These are phyloP conservation scores for Leccinum arenicola DNA, from an alignment of 768 basidiomycete genomes.

Conservation along the genomic window DNA sequence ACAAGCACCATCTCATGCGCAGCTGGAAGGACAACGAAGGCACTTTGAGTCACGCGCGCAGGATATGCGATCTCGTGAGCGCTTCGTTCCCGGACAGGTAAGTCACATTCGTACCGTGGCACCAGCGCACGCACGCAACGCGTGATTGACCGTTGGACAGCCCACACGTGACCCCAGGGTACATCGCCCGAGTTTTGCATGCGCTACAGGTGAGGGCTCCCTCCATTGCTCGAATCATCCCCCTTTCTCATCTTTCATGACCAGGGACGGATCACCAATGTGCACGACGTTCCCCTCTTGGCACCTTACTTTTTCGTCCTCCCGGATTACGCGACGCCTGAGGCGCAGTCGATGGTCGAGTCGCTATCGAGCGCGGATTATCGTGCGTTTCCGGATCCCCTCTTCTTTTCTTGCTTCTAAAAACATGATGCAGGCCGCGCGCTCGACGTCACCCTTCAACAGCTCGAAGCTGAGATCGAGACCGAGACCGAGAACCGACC, in stretches of 20 bases:
- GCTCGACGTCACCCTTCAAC: slow-evolving; percentile 4
- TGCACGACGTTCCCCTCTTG: slow-evolving; percentile 66
- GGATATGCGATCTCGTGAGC: slow-evolving; percentile 53
- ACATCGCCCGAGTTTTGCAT: slow-evolving; percentile 62
- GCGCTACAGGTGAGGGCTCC: slow-evolving; percentile 50
- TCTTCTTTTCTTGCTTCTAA: neutral
- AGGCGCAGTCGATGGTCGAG: slow-evolving; percentile 53
- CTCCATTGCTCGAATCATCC: neutral
- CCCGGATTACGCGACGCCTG: slow-evolving; percentile 54
- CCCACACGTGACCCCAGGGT: slow-evolving; percentile 49
- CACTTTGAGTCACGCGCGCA: slow-evolving; percentile 49
- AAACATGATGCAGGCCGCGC: slow-evolving; percentile 1
- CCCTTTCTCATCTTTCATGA: neutral
- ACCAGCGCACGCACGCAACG: neutral
- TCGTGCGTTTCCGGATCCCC: slow-evolving; percentile 33
- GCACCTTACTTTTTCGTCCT: slow-evolving; percentile 79
- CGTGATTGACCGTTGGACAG: slow-evolving; percentile 25
- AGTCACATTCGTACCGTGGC: neutral
- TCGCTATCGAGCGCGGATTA: slow-evolving; percentile 41
- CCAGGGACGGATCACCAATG: slow-evolving; percentile 66
- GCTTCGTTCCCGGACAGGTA: slow-evolving; percentile 60
- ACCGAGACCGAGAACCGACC: neutral
- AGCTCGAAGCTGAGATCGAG: slow-evolving; percentile 1
- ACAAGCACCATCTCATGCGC: slow-evolving; percentile 78
- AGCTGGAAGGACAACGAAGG: slow-evolving; percentile 50